These are phyloP conservation scores for Geranium incanum DNA, from an alignment of 441 rosid genomes.

Conservation along the genomic window DNA sequence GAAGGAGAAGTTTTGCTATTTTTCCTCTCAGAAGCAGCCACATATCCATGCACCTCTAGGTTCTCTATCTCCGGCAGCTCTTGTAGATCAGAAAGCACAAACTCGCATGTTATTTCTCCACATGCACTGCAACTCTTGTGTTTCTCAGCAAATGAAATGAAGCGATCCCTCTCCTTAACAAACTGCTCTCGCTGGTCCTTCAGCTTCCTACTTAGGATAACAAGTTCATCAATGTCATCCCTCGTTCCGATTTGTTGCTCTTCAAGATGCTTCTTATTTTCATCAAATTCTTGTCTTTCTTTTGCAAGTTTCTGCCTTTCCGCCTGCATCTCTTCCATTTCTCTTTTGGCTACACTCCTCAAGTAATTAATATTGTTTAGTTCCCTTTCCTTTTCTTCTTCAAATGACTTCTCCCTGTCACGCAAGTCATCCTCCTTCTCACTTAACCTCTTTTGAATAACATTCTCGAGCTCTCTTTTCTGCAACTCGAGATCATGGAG, in stretches of 20 bases:
- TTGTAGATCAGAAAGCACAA: slow-evolving; percentile 59
- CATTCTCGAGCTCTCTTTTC: slow-evolving; percentile 60
- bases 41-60: slow-evolving; percentile 30
- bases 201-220: slow-evolving; percentile 57
- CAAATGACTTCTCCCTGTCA: slow-evolving; percentile 48
- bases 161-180: slow-evolving; percentile 70
- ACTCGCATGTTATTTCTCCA: slow-evolving; percentile 58
- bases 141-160: slow-evolving; percentile 67
- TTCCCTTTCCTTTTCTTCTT: slow-evolving; percentile 76
- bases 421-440: slow-evolving; percentile 57
- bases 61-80: slow-evolving; percentile 47
- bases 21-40: slow-evolving; percentile 21
- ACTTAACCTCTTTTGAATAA: slow-evolving; percentile 50
- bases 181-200: slow-evolving; percentile 78
- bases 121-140: slow-evolving; percentile 61
- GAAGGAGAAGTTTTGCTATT: slow-evolving; percentile 33
- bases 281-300: slow-evolving; percentile 59
- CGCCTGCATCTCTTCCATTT: slow-evolving; percentile 68
- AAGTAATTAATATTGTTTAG: slow-evolving; percentile 54
- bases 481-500: slow-evolving; percentile 59
- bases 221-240: slow-evolving; percentile 77
- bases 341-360: slow-evolving; percentile 73
- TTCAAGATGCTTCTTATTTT: slow-evolving; percentile 62
- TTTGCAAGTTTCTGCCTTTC: slow-evolving; percentile 52
- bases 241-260: slow-evolving; percentile 73